These are phyloP conservation scores for Heritiera fomes DNA, from an alignment of 345 rosid genomes.

Conservation along the genomic window DNA sequence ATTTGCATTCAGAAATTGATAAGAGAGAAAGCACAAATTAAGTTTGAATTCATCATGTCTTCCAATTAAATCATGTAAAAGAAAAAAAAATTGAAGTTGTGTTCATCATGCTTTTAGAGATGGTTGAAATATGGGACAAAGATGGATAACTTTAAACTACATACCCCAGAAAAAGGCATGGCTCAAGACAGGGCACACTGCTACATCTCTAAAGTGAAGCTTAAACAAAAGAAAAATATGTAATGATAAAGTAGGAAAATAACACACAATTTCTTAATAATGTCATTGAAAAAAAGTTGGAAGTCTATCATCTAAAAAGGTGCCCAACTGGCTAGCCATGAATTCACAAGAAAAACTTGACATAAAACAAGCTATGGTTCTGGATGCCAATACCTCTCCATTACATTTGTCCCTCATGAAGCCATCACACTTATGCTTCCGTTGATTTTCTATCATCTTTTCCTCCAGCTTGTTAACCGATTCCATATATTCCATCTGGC, in stretches of 20 bases:
- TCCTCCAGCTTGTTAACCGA: constrained; percentile 92
- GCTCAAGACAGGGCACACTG: not conserved
- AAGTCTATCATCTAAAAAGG: not conserved
- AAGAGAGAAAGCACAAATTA: not conserved
- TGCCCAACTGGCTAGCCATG: constrained; percentile 16
- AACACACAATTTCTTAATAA: not conserved
- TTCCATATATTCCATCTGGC: constrained; percentile 89
- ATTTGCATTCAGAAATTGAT: not conserved
- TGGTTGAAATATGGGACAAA: not conserved
- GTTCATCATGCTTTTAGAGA: not conserved
- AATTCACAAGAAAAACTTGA: constrained; percentile 7
- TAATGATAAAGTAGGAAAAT: not conserved
- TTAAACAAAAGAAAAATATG: constrained; percentile 1
- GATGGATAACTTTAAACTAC: not conserved
- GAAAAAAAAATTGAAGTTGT: not conserved
- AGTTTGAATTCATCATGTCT: not conserved
- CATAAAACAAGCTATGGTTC: not conserved
- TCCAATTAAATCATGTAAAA: not conserved
- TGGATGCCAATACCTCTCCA: constrained; percentile 50
- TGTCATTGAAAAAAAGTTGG: not conserved
- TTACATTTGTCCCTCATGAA: constrained; percentile 39
- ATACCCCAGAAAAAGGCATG: not conserved
- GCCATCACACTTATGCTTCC: constrained; percentile 49
- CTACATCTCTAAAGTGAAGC: not conserved
- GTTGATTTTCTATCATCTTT: constrained; percentile 67